Percentiles rank a stretch among this genome's conserved stretches.
Conservation (phyloP, 2,329 filamentous ascomycete genomes). For the Rosellinia necatrix region DNA sequence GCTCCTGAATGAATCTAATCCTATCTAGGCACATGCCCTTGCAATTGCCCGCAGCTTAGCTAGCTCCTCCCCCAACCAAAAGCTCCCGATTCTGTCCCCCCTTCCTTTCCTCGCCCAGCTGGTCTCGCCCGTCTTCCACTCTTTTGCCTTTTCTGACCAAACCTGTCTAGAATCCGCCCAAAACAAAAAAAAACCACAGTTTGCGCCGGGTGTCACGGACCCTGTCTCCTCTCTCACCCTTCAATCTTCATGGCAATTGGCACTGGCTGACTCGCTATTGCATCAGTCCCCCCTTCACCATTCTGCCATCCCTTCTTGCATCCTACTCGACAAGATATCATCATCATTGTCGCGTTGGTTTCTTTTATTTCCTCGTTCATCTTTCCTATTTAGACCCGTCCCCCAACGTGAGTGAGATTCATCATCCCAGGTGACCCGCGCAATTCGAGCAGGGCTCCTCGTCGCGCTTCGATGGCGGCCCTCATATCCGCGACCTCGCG, state of each 20-base stretch:
- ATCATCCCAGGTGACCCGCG: conserved; percentile 34
- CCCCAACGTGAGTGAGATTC: conserved; percentile 39
- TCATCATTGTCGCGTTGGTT: conserved; percentile 10
- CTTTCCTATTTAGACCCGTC: conserved; percentile 24
- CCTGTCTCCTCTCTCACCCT: conserved; percentile 26
- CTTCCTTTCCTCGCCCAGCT: conserved; percentile 15
- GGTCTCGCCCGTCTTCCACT: conserved; percentile 21
- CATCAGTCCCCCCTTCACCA: conserved; percentile 17
- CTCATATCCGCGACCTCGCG: conserved; percentile 35
- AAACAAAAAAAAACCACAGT: conserved; percentile 26
- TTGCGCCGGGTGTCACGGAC: conserved; percentile 35
- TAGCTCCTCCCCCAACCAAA: conserved; percentile 19
- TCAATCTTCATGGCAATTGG: conserved; percentile 22
- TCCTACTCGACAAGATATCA: conserved; percentile 15
- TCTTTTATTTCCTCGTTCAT: conserved; percentile 28
- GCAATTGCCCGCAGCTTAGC: neutral
- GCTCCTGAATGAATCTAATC: neutral
- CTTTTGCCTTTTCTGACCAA: conserved; percentile 33
- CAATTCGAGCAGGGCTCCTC: conserved; percentile 28
- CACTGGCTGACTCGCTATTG: conserved; percentile 17
- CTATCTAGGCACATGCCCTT: conserved; percentile 1
- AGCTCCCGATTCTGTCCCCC: conserved; percentile 18
- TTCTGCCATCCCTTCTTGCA: conserved; percentile 21
- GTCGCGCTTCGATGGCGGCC: conserved; percentile 37
- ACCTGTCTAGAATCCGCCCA: conserved; percentile 25